Evolutionary conservation across 2,329 filamentous ascomycete genomes (phyloP), one percentile per base, ranked within the genome.

Genomic region (Chaetomiaceae sp.): DNA sequence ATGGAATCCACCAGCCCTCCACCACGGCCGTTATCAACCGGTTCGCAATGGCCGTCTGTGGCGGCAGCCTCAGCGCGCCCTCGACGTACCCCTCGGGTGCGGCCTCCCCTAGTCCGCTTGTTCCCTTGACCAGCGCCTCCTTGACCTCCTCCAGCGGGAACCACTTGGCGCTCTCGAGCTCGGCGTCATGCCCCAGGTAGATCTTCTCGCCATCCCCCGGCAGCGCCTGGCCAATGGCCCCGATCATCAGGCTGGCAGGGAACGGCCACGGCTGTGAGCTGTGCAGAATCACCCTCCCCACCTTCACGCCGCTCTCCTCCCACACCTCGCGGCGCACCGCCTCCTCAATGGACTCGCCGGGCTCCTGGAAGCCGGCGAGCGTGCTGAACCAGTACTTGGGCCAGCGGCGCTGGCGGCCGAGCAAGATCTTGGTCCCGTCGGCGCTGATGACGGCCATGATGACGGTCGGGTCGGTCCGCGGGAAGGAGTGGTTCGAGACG

Each of bases 391-490:
- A 96, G 68, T 88, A 68, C 1, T 81, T 77, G 1, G 94, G 94
- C 80, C 86, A 99, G 49, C 89, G 81, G 71, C 88, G 88, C 65
- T 89, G 84, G 14, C 94, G 85, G 34, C 94, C 94, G 0, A 99
- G 85, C 7, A 99, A 81, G 36, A 96, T 73, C 57, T 83, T 82
- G 60, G 85, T 80, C 46, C 87, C 87, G 62, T 95, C 89, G 47
- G 85, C 78, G 49, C 88, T 95, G 29, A 97, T 82, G 11, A 96
- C 86, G 0, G 91, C 92, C 73, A 95, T 91, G 72, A 99, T 99
- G 68, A 97, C 91, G 25, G 90, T 95, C 1, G 91, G 91, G 64
- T 96, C 91, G 2, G 92, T 96, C 47, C 91, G 83, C 3, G 92
- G 92, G 76, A 96, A 97, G 65, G 81, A 87, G 49, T 96, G 78